Evolutionary conservation across 345 rosid genomes (phyloP), one percentile per base, ranked within the genome.

Genomic region (Gossypium bickii): DNA sequence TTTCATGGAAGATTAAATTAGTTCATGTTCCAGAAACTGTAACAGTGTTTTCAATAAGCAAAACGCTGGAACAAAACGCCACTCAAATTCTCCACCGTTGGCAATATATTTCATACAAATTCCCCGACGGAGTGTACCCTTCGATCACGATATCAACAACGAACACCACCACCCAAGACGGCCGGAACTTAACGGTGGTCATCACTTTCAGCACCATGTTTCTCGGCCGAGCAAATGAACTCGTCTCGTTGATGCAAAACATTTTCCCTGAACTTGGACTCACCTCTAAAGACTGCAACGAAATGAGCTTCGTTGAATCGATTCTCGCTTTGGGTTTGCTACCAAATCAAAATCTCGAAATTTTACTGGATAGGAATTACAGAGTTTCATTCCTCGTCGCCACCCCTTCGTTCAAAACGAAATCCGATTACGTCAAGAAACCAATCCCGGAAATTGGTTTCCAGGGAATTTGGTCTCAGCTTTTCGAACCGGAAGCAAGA

Each of bases 371-470:
- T 13, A 48, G 72, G 27, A 48, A 12, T 25, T 22, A 47, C 12
- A 22, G 20, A 4, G 25, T 29, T 64, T 18, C 69, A 3, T 10
- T 64, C 10, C 69, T 64, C 20, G 41, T 25, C 16, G 38, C 64
- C 16, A n/a, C 15, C 18, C 49, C 69, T 11, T n/a, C 58, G 22
- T 45, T 68, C 56, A 48, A 68, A 68, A 10, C 57, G n/a, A 68
- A 68, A 68, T 22, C 72, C 17, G 72, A 68, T 13, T 68, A 45
- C 16, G 72, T 68, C 9, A 44, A 66, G 27, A 47, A 66, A 22
- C 70, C 70, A 29, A 44, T 66, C 12, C 70, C 53, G 25, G 70
- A 66, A 47, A 22, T 66, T 44, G 70, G 53, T 11, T 47, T 66
- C 17, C 29, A 66, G 17, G 53, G 53, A 12, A 41, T 66, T 5